A percentile compares a stretch with the other conserved stretches of the same genome.
These are phyloP conservation scores for Brassica napus DNA, from an alignment of 345 rosid species.

Conservation along the genomic window DNA sequence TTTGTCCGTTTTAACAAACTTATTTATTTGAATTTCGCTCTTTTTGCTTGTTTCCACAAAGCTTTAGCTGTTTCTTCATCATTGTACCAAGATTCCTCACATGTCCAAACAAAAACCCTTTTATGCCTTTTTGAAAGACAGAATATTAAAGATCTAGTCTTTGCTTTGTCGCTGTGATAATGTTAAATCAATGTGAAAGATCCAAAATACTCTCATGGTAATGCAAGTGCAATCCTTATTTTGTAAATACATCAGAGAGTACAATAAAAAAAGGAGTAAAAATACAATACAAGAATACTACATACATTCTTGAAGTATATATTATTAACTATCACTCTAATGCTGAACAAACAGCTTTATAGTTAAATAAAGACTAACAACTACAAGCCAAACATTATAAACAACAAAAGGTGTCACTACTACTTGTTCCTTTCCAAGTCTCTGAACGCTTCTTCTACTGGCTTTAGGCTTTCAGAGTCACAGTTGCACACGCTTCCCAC, in stretches of 20 bases:
- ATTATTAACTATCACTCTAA: slow-evolving; percentile 5
- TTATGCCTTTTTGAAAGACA: neutral
- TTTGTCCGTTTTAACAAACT: neutral
- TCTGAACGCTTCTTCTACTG: slow-evolving; percentile 13
- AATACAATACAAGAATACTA: slow-evolving; percentile 4
- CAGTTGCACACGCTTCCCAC: slow-evolving; percentile 17
- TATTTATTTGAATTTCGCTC: too few relatives aligned
- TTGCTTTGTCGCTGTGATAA: neutral
- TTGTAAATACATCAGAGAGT: neutral
- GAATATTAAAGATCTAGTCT: neutral
- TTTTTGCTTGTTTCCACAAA: too few relatives aligned
- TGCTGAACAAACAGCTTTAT: slow-evolving; percentile 29
- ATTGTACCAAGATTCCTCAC: too few relatives aligned
- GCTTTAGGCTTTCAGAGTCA: slow-evolving; percentile 7
- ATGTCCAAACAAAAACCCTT: too few relatives aligned
- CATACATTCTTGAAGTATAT: slow-evolving; percentile 27
- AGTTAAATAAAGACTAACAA: slow-evolving; percentile 25
- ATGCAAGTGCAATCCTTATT: neutral
- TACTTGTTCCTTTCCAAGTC: slow-evolving; percentile 17
- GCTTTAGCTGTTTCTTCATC: neutral
- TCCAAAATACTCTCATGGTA: neutral
- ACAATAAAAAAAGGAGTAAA: neutral
- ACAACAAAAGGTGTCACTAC: neutral
- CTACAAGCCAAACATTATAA: slow-evolving; percentile 28
- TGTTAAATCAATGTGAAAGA: too few relatives aligned